Evolutionary conservation across 2,329 filamentous ascomycete species (phyloP).

Genomic region (Colletotrichum endophyticum): DNA sequence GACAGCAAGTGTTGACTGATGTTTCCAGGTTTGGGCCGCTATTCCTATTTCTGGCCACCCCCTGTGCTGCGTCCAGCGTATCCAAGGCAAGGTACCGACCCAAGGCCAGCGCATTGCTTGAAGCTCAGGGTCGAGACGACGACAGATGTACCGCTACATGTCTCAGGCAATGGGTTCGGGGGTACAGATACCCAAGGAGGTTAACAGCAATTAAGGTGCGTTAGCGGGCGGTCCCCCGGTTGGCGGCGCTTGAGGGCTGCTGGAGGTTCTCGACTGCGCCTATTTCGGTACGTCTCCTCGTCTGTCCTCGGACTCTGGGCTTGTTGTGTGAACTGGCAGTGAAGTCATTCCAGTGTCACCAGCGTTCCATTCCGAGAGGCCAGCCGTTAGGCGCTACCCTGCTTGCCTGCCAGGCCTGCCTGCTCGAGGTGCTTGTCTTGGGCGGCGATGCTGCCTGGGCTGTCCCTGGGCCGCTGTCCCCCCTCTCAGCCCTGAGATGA

Average conservation of each 20-base stretch:
- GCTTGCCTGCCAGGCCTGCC: too few relatives aligned
- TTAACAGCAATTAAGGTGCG: background rate
- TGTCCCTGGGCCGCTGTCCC: background rate
- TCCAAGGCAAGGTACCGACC: too few relatives aligned
- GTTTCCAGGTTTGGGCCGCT: slow-evolving; percentile 15
- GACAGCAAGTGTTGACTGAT: background rate
- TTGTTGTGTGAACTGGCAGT: background rate
- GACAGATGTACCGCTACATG: background rate
- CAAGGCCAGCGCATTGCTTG: background rate
- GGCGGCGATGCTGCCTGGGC: slow-evolving; percentile 21
- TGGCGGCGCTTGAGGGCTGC: background rate
- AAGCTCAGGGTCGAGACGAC: background rate
- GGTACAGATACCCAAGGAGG: background rate
- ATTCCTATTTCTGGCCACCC: background rate
- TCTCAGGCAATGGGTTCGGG: background rate
- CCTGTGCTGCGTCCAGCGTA: background rate
- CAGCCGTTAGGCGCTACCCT: background rate
- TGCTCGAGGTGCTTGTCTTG: background rate
- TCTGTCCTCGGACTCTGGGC: background rate
- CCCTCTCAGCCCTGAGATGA: background rate
- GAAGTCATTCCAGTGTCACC: background rate
- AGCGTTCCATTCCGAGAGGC: slow-evolving; percentile 1
- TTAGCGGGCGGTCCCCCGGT: background rate
- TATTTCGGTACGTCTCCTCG: background rate
- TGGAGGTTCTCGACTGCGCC: background rate